Evolutionary conservation across 106 monocot genomes (phyloP).

Genomic region (Phalaenopsis equestris): DNA sequence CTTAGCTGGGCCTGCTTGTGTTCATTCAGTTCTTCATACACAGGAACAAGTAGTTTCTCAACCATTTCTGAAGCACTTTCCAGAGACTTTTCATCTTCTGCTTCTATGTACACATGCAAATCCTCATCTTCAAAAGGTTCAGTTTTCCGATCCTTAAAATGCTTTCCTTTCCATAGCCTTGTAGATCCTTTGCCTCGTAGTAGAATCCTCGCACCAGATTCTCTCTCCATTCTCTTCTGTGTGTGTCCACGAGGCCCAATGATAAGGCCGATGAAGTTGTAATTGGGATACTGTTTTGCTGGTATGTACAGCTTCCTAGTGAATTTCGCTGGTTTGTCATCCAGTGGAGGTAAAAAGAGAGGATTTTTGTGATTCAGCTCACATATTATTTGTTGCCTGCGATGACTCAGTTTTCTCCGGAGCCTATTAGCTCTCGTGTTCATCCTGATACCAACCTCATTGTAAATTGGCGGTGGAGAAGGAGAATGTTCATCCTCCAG

Average conservation of each 20-base stretch:
- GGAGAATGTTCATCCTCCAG: constrained; percentile 18
- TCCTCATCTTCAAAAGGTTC: constrained; percentile 32
- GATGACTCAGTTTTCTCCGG: constrained; percentile 9
- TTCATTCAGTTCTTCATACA: constrained; percentile 28
- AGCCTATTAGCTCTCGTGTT: constrained; percentile 9
- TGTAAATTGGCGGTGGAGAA: constrained; percentile 19
- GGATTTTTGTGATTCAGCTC: constrained; percentile 28
- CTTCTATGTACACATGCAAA: constrained; percentile 52
- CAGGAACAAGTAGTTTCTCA: constrained; percentile 58
- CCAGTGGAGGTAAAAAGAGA: constrained; percentile 14
- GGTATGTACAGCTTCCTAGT: constrained; percentile 65
- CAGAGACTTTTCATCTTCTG: constrained; percentile 40
- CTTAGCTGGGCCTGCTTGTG: constrained; percentile 46
- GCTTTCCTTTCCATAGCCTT: background rate
- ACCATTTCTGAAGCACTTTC: constrained; percentile 53
- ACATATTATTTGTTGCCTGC: constrained; percentile 25
- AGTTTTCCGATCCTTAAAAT: constrained; percentile 1
- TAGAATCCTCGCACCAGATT: constrained; percentile 48
- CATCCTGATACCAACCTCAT: constrained; percentile 13
- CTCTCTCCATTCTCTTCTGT: constrained; percentile 51
- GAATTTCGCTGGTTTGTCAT: constrained; percentile 16
- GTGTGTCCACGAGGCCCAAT: constrained; percentile 62
- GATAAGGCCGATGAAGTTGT: constrained; percentile 67
- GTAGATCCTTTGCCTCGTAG: constrained; percentile 46
- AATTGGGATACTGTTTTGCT: constrained; percentile 40